Conservation (phyloP, 192 early-diverging fungal species). For the Blastocladiella britannica region DNA sequence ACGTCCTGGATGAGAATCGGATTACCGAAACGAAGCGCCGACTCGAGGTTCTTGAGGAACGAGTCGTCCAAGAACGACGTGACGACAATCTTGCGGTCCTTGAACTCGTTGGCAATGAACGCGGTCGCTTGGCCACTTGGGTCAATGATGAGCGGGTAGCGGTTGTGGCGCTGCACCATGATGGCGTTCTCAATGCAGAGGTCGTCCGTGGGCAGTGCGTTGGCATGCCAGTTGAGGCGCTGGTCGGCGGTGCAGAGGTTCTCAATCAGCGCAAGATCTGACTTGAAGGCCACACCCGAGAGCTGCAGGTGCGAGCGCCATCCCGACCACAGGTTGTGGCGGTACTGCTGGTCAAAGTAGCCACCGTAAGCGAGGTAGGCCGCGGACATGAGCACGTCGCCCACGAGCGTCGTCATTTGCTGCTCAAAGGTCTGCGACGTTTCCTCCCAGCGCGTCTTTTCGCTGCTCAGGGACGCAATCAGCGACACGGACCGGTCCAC, state of each 20-base stretch:
- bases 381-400: constrained; percentile 76
- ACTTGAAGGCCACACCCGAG: constrained; percentile 51
- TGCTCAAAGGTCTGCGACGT: constrained; percentile 75
- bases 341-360: constrained; percentile 92
- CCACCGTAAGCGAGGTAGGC: constrained; percentile 96
- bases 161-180: constrained; percentile 81
- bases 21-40: constrained; percentile 94
- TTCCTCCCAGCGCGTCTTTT: constrained; percentile 78
- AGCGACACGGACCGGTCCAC: constrained; percentile 78
- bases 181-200: constrained; percentile 96
- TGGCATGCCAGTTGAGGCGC: constrained; percentile 70
- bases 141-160: constrained; percentile 96
- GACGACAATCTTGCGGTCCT: constrained; percentile 66
- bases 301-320: constrained; percentile 54
- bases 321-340: constrained; percentile 49
- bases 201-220: constrained; percentile 66
- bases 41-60: constrained; percentile 92
- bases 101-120: constrained; percentile 71
- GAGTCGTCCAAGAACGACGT: constrained; percentile 96
- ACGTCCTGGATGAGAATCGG: constrained; percentile 93
- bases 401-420: constrained; percentile 96
- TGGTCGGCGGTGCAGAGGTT: constrained; percentile 84
- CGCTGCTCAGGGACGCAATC: constrained; percentile 71
- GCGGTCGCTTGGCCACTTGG: constrained; percentile 80
- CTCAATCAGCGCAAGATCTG: constrained; percentile 64